A percentile compares a stretch with the other conserved stretches of the same genome.
Evolutionary conservation across 768 basidiomycete genomes (phyloP).

Genomic region (Tephrocybe sp.): DNA sequence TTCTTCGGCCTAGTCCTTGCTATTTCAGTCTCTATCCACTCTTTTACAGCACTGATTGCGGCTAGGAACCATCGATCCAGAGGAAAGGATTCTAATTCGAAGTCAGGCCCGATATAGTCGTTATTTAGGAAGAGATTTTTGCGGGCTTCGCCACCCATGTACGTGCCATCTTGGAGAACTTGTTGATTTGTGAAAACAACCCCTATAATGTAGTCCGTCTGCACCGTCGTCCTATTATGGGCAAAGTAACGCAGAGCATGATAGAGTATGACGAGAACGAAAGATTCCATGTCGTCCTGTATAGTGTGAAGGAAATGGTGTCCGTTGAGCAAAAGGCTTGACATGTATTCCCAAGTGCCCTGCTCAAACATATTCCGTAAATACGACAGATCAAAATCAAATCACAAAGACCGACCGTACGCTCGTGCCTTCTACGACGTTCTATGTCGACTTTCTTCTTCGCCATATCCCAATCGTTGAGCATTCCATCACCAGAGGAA

Average conservation of each 20-base stretch:
- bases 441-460: not conserved
- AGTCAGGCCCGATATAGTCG: not conserved
- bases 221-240: not conserved
- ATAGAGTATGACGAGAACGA: conserved; percentile 10
- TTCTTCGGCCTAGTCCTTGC: not conserved
- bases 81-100: not conserved
- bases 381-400: not conserved
- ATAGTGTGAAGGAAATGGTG: not conserved
- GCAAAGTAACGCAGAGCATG: conserved; percentile 9
- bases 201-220: not conserved
- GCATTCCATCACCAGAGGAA: conserved; percentile 3
- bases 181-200: conserved; percentile 3
- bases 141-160: not conserved
- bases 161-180: not conserved
- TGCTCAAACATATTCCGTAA: not conserved
- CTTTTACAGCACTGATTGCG: not conserved
- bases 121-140: not conserved
- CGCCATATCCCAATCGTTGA: conserved; percentile 19
- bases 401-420: conserved; percentile 6
- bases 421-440: not conserved
- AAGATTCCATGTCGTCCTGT: conserved; percentile 16
- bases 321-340: conserved; percentile 1
- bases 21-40: conserved; percentile 1
- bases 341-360: conserved; percentile 19
- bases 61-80: not conserved